phyloP scores from a whole-genome alignment of 2,329 filamentous ascomycete species.

The Aaosphaeria pasadenensis region DNA sequence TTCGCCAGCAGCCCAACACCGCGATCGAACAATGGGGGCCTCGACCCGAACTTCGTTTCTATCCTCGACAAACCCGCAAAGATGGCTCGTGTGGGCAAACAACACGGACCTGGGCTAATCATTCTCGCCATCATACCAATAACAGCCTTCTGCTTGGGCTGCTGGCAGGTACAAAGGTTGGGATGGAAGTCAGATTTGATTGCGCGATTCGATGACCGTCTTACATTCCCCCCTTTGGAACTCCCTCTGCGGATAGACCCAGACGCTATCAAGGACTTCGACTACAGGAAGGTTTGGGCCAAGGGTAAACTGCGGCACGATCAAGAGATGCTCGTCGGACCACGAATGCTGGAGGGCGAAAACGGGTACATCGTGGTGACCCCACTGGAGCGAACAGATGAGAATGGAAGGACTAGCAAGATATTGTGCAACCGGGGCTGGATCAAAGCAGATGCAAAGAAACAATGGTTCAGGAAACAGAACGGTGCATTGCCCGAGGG shows the following conservation, averaged over 20 bases:
- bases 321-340: constrained; percentile 93
- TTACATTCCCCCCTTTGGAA: constrained; percentile 80
- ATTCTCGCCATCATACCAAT: constrained; percentile 84
- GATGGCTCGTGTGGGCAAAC: constrained; percentile 71
- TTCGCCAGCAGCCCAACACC: constrained; percentile 44
- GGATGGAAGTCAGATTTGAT: constrained; percentile 93
- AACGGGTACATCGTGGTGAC: constrained; percentile 92
- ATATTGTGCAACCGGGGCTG: constrained; percentile 89
- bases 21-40: constrained; percentile 44
- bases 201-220: constrained; percentile 85
- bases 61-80: constrained; percentile 82
- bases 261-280: constrained; percentile 79
- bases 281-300: constrained; percentile 81
- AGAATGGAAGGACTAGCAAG: constrained; percentile 49
- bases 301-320: constrained; percentile 77
- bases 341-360: constrained; percentile 81
- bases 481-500: constrained; percentile 64
- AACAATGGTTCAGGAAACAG: constrained; percentile 56
- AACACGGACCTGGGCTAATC: constrained; percentile 77
- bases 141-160: constrained; percentile 84
- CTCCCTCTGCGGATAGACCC: constrained; percentile 82
- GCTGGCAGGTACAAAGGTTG: constrained; percentile 92
- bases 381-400: constrained; percentile 70
- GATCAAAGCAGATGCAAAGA: constrained; percentile 74
- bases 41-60: constrained; percentile 73